Evolutionary conservation across 352 stramenopile genomes (phyloP).

Genomic region (Globisporangium rhizosaccharum): DNA sequence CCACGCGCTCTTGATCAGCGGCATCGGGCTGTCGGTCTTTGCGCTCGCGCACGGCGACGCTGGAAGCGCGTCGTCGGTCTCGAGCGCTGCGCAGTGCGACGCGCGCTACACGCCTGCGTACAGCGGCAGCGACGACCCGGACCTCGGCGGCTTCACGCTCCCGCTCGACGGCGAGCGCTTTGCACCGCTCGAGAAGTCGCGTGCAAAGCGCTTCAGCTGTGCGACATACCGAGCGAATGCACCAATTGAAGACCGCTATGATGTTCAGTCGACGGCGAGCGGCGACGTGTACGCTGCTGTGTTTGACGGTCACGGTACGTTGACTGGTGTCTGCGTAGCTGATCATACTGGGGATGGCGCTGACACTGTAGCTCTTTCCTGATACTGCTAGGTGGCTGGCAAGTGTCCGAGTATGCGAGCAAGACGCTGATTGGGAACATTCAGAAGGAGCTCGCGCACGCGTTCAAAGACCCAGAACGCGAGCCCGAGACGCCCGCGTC

Average conservation of each 20-base stretch:
- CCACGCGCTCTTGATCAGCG: conserved; percentile 43
- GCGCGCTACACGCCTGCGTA: conserved; percentile 36
- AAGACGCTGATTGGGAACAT: conserved; percentile 80
- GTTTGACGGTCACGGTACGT: conserved; percentile 87
- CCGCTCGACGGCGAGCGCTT: conserved; percentile 53
- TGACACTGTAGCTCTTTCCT: background rate
- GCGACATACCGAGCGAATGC: conserved; percentile 67
- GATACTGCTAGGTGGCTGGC: conserved; percentile 71
- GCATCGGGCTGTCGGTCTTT: conserved; percentile 44
- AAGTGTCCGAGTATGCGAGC: conserved; percentile 87
- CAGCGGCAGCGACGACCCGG: conserved; percentile 21
- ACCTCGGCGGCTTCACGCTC: conserved; percentile 36
- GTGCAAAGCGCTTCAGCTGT: conserved; percentile 40
- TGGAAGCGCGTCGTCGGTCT: conserved; percentile 2
- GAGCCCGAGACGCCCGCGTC: conserved; percentile 22
- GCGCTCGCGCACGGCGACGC: conserved; percentile 31
- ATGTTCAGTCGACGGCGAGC: conserved; percentile 54
- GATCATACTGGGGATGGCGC: background rate
- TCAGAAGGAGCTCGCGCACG: conserved; percentile 52
- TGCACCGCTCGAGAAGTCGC: conserved; percentile 34
- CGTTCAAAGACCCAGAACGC: conserved; percentile 30
- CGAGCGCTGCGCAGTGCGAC: conserved; percentile 42
- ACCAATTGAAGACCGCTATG: conserved; percentile 80
- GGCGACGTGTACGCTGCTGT: conserved; percentile 86
- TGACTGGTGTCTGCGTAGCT: background rate